Base-by-base conservation (phyloP, 169 alveolate genomes). In the Plasmodium coatneyi region DNA sequence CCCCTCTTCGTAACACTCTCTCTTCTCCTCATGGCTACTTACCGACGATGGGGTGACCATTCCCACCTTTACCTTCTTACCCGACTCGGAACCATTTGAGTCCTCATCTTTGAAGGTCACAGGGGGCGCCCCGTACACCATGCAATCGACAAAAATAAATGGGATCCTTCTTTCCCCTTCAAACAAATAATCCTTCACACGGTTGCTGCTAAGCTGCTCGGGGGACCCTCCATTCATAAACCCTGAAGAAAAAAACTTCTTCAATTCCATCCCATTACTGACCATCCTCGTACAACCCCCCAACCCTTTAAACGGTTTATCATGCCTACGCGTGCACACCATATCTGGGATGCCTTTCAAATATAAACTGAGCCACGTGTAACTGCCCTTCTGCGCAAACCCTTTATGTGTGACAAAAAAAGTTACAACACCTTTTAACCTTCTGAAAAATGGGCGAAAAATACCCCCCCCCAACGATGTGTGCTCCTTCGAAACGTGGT, bases 81-180 rank as follows among this genome's bases (percentile, higher is more conserved):
- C 32, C 7, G 71, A 10, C 3, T 46, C 32, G 30, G 52, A 36
- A 46, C 79, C 84, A 60, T 56, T 14, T 22, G 49, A n/a, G 71
- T 30, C 76, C 28, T 87, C 93, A 16, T 87, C 93, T 10, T 87
- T 76, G 81, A 87, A 87, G 6, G 83, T 28, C 28, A 87, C 89
- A 5, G 92, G 82, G 52, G 93, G 93, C 1, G 43, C 49, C 25
- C 93, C 93, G 46, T 79, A 87, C 70, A 87, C 70, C 43, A 41
- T 80, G 41, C 93, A 87, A 16, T 60, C 16, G 2, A 25, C 43
- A 25, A 87, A 87, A 6, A 19, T 12, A 14, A 1, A 19, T 28
- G 70, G 80, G 56, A 0, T 12, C 56, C 19, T 80, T 19, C 3
- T 87, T 7, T 7, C 60, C 39, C 34, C 3, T 14, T 72, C 66